Evolutionary conservation across 2,329 filamentous ascomycete species (phyloP).

Genomic region (Penicillium sp.): DNA sequence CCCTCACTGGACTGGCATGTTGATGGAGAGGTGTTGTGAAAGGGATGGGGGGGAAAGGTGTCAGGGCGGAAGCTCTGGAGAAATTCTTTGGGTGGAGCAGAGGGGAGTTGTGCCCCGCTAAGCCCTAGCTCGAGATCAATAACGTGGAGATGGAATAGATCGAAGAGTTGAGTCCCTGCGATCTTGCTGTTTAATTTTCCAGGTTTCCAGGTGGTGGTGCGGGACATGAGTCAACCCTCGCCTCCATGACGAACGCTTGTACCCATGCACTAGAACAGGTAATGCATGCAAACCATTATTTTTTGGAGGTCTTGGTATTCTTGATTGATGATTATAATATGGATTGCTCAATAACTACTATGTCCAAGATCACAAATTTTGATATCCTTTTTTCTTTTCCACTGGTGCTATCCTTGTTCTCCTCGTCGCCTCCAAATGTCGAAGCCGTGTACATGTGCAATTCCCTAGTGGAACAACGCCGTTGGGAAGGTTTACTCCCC

Average conservation of each 20-base stretch:
- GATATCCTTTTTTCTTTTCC: neutral
- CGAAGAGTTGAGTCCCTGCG: neutral
- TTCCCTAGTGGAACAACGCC: too few relatives aligned
- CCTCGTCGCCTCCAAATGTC: neutral
- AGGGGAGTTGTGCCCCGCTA: slow-evolving; percentile 25
- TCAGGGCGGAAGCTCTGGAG: slow-evolving; percentile 27
- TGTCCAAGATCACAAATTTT: too few relatives aligned
- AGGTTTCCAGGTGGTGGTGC: neutral
- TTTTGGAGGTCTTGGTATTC: neutral
- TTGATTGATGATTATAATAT: too few relatives aligned
- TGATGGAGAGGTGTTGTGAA: slow-evolving; percentile 17
- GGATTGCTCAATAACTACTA: too few relatives aligned
- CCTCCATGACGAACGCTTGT: slow-evolving; percentile 2
- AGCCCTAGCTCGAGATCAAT: slow-evolving; percentile 20
- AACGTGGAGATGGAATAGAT: slow-evolving; percentile 1
- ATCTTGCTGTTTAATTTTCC: neutral
- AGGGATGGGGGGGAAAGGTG: slow-evolving; percentile 20
- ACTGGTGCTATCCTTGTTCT: neutral
- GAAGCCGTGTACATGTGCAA: too few relatives aligned
- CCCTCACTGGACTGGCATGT: slow-evolving; percentile 40
- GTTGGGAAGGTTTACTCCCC: too few relatives aligned
- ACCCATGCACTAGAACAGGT: neutral
- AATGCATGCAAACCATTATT: neutral
- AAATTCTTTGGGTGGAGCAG: slow-evolving; percentile 29
- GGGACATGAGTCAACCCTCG: slow-evolving; percentile 7